phyloP scores from a whole-genome alignment of 352 stramenopile species.

The Pythium pyrilobum region DNA sequence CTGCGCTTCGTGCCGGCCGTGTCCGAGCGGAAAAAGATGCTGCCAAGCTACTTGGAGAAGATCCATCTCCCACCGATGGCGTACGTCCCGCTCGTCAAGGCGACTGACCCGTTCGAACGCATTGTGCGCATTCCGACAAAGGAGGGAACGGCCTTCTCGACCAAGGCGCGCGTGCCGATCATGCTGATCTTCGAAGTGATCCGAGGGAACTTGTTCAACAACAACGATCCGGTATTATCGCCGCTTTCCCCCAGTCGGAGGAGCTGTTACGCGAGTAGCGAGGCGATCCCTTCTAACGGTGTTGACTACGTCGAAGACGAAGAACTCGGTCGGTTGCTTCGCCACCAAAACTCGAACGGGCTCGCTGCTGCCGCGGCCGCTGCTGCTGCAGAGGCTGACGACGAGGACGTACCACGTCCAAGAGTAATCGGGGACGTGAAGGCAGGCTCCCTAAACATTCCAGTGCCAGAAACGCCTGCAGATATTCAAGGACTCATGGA shows the following conservation, averaged over 20 bases:
- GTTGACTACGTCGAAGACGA: constrained; percentile 78
- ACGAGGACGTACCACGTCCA: constrained; percentile 20
- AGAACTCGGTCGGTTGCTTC: constrained; percentile 69
- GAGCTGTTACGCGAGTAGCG: constrained; percentile 28
- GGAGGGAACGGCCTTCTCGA: constrained; percentile 85
- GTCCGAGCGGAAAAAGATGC: constrained; percentile 68
- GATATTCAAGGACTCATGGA: constrained; percentile 47
- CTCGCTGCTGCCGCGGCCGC: constrained; percentile 18
- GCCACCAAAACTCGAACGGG: constrained; percentile 55
- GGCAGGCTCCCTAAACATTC: constrained; percentile 1
- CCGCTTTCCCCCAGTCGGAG: constrained; percentile 48
- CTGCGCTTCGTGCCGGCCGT: constrained; percentile 81
- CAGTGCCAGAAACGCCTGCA: constrained; percentile 64
- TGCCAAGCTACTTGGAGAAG: constrained; percentile 78
- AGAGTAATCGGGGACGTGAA: neutral
- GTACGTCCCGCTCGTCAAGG: constrained; percentile 84
- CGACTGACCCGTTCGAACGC: constrained; percentile 83
- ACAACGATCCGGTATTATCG: constrained; percentile 37
- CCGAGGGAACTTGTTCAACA: constrained; percentile 61
- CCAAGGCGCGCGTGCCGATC: constrained; percentile 81
- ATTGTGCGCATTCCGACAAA: constrained; percentile 82
- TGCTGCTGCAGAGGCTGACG: constrained; percentile 19
- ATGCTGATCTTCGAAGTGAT: constrained; percentile 88
- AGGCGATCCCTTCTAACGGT: constrained; percentile 32
- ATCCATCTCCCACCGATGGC: constrained; percentile 83